Base-by-base conservation (phyloP, 2,329 filamentous ascomycete genomes). In the Epichloe scottii region DNA sequence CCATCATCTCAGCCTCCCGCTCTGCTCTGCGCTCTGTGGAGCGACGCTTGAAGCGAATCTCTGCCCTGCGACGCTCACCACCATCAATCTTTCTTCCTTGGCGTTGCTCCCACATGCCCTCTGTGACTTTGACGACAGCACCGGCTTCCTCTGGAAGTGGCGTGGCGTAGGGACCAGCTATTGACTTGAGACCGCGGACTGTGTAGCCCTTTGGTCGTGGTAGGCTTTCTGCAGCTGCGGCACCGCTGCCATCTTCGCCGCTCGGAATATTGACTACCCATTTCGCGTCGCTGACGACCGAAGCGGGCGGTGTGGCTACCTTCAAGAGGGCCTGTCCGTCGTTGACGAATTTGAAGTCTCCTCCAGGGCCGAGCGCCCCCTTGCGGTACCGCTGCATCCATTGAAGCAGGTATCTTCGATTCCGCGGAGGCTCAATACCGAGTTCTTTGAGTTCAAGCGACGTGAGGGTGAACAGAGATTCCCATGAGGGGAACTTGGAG, bases 1-100 rank as follows among this genome's bases (percentile, higher is more conserved):
- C 56, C 58, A 64, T 51, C 41, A 63, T 52, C 54, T 74, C 64
- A 55, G 68, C 64, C 60, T 75, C 72, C 50, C 72, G 74, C 61
- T 76, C 76, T 56, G 87, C 88, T 68, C 84, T 87, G 58, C 87
- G 83, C 71, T 90, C 87, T 37, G 82, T 82, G 48, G 86, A 82
- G 57, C 85, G 79, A 71, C 82, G 85, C 82, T 95, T 95, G 60
- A 90, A 89, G 60, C 87, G 78, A 49, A 96, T 83, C 71, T 95
- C 85, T 15, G 85, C 87, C 66, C 79, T 82, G 68, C 93, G 81
- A 67, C 93, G 83, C 76, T 98, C 93, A 75, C 93, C 93, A 63
- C 93, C 93, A 69, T 97, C 90, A 58, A 98, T 84, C 82, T 97
- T 97, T 62, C 82, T 81, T 30, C 93, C 91, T 61, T 84, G 78